phyloP scores from a whole-genome alignment of 805 yeast species.

The Ogataea siamensis region DNA sequence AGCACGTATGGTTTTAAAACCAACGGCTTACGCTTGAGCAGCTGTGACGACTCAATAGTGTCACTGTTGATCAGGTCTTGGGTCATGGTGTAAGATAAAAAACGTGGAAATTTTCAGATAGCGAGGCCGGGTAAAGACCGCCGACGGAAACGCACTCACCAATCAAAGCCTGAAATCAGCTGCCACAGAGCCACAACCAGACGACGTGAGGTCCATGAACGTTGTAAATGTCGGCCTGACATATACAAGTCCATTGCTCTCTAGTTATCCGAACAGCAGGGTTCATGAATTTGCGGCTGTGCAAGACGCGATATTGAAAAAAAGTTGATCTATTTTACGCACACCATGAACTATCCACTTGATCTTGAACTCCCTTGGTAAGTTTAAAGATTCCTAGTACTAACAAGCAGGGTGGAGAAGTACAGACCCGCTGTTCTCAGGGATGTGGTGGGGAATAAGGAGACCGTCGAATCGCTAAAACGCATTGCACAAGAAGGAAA shows the following conservation, averaged over 20 bases:
- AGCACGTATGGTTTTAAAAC: conserved; percentile 71
- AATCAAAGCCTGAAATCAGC: too few relatives aligned
- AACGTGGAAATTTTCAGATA: conserved; percentile 10
- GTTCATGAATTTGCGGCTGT: conserved; percentile 6
- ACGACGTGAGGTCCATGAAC: too few relatives aligned
- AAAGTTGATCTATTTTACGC: conserved; percentile 10
- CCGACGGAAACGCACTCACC: too few relatives aligned
- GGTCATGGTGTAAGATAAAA: conserved; percentile 22
- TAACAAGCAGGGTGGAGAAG: conserved; percentile 75
- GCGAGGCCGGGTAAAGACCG: conserved; percentile 13
- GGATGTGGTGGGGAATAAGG: conserved; percentile 92
- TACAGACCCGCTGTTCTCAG: conserved; percentile 77
- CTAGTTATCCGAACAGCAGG: too few relatives aligned
- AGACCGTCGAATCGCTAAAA: conserved; percentile 79
- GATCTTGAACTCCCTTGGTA: conserved; percentile 36
- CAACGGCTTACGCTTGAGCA: conserved; percentile 66
- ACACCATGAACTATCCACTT: conserved; percentile 26
- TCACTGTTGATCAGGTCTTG: conserved; percentile 61
- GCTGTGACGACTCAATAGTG: conserved; percentile 66
- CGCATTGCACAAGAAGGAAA: conserved; percentile 90
- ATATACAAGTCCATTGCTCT: too few relatives aligned
- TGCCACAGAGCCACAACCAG: too few relatives aligned
- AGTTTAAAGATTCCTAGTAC: conserved; percentile 12
- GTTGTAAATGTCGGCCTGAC: too few relatives aligned
- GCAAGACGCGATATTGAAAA: conserved; percentile 10